phyloP scores from a whole-genome alignment of 306 rosid genomes.

The Vigna reflexopilosa region DNA sequence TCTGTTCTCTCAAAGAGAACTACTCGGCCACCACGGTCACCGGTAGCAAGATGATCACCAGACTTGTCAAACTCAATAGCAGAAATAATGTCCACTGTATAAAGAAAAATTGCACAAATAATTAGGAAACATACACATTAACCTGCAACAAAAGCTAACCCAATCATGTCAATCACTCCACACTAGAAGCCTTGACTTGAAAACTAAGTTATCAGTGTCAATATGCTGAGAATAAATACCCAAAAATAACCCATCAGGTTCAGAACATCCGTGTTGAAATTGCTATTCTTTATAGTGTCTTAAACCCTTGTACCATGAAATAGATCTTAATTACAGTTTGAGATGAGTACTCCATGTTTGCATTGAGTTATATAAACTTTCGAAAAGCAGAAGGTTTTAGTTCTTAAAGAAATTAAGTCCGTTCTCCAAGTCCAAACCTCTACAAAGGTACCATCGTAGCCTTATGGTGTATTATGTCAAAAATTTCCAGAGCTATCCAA shows the following conservation, averaged over 20 bases:
- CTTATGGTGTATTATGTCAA: background rate
- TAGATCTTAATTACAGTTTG: conserved; percentile 30
- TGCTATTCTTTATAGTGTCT: conserved; percentile 21
- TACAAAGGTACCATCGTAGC: background rate
- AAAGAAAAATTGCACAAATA: conserved; percentile 39
- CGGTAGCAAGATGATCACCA: conserved; percentile 99
- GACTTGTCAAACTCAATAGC: conserved; percentile 96
- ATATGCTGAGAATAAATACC: conserved; percentile 16
- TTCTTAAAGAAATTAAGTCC: conserved; percentile 6
- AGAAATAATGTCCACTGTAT: conserved; percentile 96
- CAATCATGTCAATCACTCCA: conserved; percentile 18
- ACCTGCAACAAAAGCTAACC: conserved; percentile 40
- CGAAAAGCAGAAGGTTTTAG: background rate
- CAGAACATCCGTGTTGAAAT: conserved; percentile 17
- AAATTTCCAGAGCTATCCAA: conserved; percentile 9
- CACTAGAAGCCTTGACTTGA: background rate
- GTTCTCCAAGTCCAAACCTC: conserved; percentile 21
- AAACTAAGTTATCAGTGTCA: background rate
- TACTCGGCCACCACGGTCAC: conserved; percentile 99
- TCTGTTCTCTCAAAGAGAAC: conserved; percentile 99
- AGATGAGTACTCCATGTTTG: conserved; percentile 19
- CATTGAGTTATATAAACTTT: conserved; percentile 17
- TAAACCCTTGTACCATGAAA: conserved; percentile 17
- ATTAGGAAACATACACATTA: conserved; percentile 39
- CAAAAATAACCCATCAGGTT: background rate